A percentile compares a stretch with the other conserved stretches of the same genome.
These are phyloP conservation scores for Pythium dissimile DNA, from an alignment of 352 stramenopile species.

Conservation along the genomic window DNA sequence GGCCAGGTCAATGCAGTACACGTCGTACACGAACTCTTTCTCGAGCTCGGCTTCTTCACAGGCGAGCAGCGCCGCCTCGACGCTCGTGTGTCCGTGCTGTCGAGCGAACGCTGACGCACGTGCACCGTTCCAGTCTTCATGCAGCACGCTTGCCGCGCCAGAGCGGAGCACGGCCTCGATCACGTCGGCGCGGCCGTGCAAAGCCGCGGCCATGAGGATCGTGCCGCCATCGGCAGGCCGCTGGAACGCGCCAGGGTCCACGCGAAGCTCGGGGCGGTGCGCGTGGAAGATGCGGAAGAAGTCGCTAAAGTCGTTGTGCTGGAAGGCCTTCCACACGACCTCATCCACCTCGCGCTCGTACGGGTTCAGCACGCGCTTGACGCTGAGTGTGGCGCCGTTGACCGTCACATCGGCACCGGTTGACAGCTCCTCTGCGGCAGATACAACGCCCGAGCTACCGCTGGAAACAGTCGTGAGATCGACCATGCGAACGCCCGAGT, in stretches of 20 bases:
- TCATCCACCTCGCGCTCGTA: constrained; percentile 76
- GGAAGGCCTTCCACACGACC: constrained; percentile 75
- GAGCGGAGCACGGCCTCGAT: constrained; percentile 67
- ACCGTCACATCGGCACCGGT: constrained; percentile 26
- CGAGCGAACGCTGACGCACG: constrained; percentile 59
- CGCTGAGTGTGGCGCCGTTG: constrained; percentile 49
- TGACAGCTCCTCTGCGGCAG: neutral
- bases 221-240: constrained; percentile 68
- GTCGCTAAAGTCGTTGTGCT: constrained; percentile 69
- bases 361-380: constrained; percentile 76
- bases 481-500: constrained; percentile 61
- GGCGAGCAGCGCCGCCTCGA: constrained; percentile 60
- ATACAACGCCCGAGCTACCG: neutral
- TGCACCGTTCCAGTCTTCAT: constrained; percentile 57
- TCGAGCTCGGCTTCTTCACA: constrained; percentile 74
- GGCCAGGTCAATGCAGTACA: constrained; percentile 78
- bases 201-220: constrained; percentile 71
- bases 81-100: constrained; percentile 44
- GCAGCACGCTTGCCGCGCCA: constrained; percentile 43
- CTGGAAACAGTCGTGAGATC: constrained; percentile 42
- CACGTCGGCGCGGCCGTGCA: constrained; percentile 73
- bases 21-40: constrained; percentile 83
- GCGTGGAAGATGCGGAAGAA: constrained; percentile 70
- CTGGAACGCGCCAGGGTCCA: constrained; percentile 55
- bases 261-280: constrained; percentile 34